Percentiles rank a stretch among this genome's conserved stretches.
These are phyloP conservation scores for Saccharomyces hybrid DNA, from an alignment of 1,139 yeast genomes.

Conservation along the genomic window DNA sequence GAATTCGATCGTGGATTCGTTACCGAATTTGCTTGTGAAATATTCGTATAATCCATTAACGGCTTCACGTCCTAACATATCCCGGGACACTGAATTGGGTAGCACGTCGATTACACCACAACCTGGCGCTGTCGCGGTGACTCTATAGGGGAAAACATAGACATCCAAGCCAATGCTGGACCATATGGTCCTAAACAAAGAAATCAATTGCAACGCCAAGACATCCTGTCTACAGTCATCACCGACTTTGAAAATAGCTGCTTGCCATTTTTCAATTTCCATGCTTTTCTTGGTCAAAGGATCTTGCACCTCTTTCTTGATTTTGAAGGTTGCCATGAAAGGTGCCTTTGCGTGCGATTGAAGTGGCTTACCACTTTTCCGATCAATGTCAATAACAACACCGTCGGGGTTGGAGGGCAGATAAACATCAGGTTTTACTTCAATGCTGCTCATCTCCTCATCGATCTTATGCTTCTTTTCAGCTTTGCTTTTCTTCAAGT, in stretches of 20 bases:
- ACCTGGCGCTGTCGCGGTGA: conserved; percentile 98
- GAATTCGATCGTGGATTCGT: conserved; percentile 80
- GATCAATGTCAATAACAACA: conserved; percentile 78
- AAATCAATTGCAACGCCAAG: conserved; percentile 82
- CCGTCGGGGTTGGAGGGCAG: conserved; percentile 97
- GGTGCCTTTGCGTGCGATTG: conserved; percentile 99
- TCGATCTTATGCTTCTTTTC: conserved; percentile 95
- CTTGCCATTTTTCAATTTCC: conserved; percentile 63
- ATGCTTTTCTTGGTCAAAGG: conserved; percentile 34
- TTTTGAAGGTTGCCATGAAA: conserved; percentile 90
- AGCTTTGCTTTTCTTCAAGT: conserved; percentile 85
- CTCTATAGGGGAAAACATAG: conserved; percentile 87
- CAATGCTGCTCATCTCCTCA: conserved; percentile 82
- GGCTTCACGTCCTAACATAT: conserved; percentile 98
- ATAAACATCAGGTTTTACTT: conserved; percentile 77
- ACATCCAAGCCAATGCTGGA: conserved; percentile 78
- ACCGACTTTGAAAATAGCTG: conserved; percentile 97
- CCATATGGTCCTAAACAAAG: conserved; percentile 90
- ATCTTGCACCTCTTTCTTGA: conserved; percentile 50
- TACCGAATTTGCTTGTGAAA: conserved; percentile 86
- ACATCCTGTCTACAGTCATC: conserved; percentile 99
- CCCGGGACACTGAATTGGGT: conserved; percentile 91
- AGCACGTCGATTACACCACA: conserved; percentile 97
- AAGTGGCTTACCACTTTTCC: conserved; percentile 89
- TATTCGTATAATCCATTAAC: conserved; percentile 94